Evolutionary conservation across 192 early-diverging fungal genomes (phyloP).

Genomic region (Bifiguratus adelaidae): DNA sequence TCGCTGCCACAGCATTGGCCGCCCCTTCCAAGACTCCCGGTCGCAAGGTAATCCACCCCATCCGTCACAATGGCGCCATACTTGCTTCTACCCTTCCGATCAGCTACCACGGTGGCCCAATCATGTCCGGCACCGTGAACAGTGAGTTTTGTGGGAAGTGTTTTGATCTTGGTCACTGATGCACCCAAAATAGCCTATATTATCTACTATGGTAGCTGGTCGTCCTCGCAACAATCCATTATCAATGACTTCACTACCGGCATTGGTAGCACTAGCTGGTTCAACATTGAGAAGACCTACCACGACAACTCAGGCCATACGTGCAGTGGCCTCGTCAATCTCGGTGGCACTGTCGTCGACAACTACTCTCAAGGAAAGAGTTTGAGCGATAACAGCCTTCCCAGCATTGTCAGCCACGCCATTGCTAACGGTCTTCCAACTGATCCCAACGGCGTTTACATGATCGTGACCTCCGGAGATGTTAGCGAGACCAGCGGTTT

Average conservation of each 20-base stretch:
- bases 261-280: constrained; percentile 1
- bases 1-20: too few species aligned
- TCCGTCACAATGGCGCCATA: too few species aligned
- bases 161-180: too few species aligned
- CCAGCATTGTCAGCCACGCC: constrained; percentile 5
- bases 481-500: constrained; percentile 1
- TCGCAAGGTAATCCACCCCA: too few species aligned
- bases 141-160: not conserved
- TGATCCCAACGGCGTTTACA: constrained; percentile 6
- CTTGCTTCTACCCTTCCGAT: constrained; percentile 1
- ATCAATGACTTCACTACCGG: not conserved
- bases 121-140: constrained; percentile 3
- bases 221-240: not conserved
- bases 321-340: not conserved
- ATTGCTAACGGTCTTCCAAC: constrained; percentile 1
- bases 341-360: not conserved
- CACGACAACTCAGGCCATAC: not conserved
- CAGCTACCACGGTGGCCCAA: constrained; percentile 6
- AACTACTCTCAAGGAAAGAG: constrained; percentile 6
- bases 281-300: constrained; percentile 8
- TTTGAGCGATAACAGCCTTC: not conserved
- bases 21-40: too few species aligned
- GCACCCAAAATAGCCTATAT: constrained; percentile 1
- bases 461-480: constrained; percentile 6
- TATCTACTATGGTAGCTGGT: constrained; percentile 10